Conservation (phyloP, 1,284 basidiomycete genomes). For the Hymenochaete sp. region DNA sequence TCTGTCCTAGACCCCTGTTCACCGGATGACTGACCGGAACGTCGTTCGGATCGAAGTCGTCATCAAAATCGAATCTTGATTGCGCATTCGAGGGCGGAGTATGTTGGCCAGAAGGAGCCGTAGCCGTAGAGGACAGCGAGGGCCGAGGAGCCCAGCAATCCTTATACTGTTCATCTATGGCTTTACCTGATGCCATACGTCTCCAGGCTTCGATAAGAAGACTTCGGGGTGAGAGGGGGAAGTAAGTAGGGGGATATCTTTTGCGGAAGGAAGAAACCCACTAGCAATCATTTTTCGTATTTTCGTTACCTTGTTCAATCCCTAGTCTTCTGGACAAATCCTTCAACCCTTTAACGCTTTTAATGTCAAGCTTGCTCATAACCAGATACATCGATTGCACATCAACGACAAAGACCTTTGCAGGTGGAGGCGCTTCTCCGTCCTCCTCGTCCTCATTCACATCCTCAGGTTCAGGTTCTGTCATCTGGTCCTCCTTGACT, state of each 20-base stretch:
- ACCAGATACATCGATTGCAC: conserved; percentile 24
- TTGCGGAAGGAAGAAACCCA: conserved; percentile 17
- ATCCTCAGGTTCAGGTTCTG: background rate
- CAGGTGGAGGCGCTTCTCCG: background rate
- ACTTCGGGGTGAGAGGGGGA: conserved; percentile 1
- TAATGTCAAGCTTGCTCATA: conserved; percentile 21
- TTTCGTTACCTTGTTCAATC: conserved; percentile 22
- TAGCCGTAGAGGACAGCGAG: no score
- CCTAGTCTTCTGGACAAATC: conserved; percentile 16
- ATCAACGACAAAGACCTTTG: conserved; percentile 26
- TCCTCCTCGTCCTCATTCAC: conserved; percentile 7
- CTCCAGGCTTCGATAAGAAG: conserved; percentile 15
- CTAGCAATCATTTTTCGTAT: conserved; percentile 31
- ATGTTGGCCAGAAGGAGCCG: no score
- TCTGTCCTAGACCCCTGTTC: no score
- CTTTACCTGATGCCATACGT: conserved; percentile 13
- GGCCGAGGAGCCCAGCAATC: no score
- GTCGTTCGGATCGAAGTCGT: conserved; percentile 15
- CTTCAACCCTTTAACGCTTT: conserved; percentile 17
- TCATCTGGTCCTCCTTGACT: background rate
- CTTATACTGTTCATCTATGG: conserved; percentile 14
- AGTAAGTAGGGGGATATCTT: background rate
- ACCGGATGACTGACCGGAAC: conserved; percentile 1
- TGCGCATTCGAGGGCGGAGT: no score
- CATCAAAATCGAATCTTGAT: conserved; percentile 3